Evolutionary conservation across 2,329 filamentous ascomycete genomes (phyloP).

Genomic region (Clathrospora elynae): DNA sequence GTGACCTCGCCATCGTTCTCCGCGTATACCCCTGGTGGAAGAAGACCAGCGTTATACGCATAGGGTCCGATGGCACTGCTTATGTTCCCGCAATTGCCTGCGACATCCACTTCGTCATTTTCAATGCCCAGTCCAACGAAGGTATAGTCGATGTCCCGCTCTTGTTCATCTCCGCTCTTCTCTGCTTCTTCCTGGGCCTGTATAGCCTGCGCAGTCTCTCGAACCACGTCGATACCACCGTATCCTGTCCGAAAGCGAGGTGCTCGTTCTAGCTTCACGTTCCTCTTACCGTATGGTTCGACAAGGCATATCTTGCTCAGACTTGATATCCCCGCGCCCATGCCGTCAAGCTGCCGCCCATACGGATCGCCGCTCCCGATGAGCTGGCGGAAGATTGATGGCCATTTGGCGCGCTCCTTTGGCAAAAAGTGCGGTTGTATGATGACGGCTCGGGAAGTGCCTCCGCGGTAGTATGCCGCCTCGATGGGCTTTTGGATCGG

Average conservation of each 20-base stretch:
- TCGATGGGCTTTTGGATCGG: conserved; percentile 27
- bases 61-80: conserved; percentile 71
- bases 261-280: conserved; percentile 2
- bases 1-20: conserved; percentile 48
- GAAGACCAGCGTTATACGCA: conserved; percentile 61
- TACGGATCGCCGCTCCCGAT: conserved; percentile 70
- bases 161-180: conserved; percentile 4
- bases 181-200: conserved; percentile 8
- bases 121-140: conserved; percentile 72
- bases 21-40: conserved; percentile 41
- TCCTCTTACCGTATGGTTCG: conserved; percentile 39
- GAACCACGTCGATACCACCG: conserved; percentile 19
- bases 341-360: conserved; percentile 72
- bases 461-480: conserved; percentile 68
- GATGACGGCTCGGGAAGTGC: conserved; percentile 71
- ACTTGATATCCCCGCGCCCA: conserved; percentile 71
- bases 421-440: conserved; percentile 62
- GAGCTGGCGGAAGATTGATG: conserved; percentile 59
- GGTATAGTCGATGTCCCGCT: conserved; percentile 68
- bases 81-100: conserved; percentile 80
- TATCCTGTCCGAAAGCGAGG: conserved; percentile 15
- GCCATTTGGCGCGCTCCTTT: conserved; percentile 53
- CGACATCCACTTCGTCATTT: conserved; percentile 65
- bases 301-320: conserved; percentile 75
- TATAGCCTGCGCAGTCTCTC: conserved; percentile 7